Evolutionary conservation across 306 rosid genomes (phyloP).

Genomic region (Adenanthera pavonina): DNA sequence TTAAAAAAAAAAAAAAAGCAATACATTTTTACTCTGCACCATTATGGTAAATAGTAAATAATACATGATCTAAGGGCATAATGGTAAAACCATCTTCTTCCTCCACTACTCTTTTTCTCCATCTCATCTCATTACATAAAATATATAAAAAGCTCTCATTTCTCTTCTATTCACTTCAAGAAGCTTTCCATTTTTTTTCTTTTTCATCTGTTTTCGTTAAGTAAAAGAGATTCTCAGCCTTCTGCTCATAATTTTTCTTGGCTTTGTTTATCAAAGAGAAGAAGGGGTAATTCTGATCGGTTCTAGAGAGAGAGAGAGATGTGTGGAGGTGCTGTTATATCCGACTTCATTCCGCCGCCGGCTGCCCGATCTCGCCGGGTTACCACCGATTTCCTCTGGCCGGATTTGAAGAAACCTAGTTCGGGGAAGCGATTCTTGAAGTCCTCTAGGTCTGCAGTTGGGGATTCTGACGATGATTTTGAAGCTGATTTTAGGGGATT

Average conservation of each 20-base stretch:
- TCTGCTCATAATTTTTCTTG: not conserved
- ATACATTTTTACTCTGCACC: not conserved
- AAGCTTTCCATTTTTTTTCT: not conserved
- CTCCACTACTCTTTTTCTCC: too few relatives aligned
- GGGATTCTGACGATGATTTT: constrained; percentile 62
- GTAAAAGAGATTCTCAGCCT: not conserved
- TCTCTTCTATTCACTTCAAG: not conserved
- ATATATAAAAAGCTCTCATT: not conserved
- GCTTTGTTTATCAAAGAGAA: not conserved
- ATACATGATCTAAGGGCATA: constrained; percentile 3
- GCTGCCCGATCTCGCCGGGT: constrained; percentile 44
- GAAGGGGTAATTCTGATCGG: not conserved
- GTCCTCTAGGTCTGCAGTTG: constrained; percentile 43
- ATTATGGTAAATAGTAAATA: not conserved
- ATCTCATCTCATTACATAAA: not conserved
- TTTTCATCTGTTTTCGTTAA: not conserved
- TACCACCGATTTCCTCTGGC: constrained; percentile 64
- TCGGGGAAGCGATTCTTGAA: constrained; percentile 45
- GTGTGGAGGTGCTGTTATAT: constrained; percentile 95
- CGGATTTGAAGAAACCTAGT: constrained; percentile 56
- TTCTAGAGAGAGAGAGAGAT: constrained; percentile 31
- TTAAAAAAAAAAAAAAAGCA: too few relatives aligned
- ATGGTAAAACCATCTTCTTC: not conserved
- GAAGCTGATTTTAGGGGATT: constrained; percentile 83
- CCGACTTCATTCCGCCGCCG: constrained; percentile 64